Conservation (phyloP, 768 basidiomycete species). For the Panaeolus papilionaceus region DNA sequence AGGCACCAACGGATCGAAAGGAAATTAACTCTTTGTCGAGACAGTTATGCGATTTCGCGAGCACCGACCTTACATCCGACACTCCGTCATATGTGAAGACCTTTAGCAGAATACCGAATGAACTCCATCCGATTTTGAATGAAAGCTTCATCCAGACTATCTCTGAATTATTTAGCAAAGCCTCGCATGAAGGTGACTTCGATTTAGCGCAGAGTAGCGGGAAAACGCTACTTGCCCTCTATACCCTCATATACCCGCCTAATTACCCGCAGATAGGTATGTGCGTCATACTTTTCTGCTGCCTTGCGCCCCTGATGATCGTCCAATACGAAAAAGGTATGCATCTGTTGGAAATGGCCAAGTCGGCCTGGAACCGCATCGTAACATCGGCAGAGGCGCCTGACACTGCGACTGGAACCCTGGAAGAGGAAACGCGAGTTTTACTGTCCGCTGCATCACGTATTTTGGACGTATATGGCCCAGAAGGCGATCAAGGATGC, state of each 20-base stretch:
- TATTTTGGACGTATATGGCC: constrained; percentile 55
- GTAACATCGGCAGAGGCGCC: constrained; percentile 38
- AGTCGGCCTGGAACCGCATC: constrained; percentile 76
- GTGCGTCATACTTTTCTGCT: constrained; percentile 25
- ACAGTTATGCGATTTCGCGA: constrained; percentile 45
- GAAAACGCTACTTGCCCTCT: constrained; percentile 65
- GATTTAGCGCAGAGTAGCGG: constrained; percentile 59
- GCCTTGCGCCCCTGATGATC: neutral
- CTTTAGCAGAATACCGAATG: constrained; percentile 44
- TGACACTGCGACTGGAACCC: constrained; percentile 6
- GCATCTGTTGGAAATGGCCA: constrained; percentile 78
- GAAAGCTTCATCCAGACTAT: constrained; percentile 63
- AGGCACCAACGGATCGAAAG: constrained; percentile 42
- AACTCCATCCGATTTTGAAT: constrained; percentile 52
- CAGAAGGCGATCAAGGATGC: constrained; percentile 62
- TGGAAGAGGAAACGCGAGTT: neutral
- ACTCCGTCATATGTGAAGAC: constrained; percentile 35
- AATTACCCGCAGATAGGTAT: constrained; percentile 86
- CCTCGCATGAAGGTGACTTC: constrained; percentile 73
- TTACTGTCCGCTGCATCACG: constrained; percentile 48
- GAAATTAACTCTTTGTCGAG: constrained; percentile 37
- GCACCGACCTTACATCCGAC: constrained; percentile 33
- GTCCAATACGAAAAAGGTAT: constrained; percentile 53
- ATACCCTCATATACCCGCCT: constrained; percentile 71
- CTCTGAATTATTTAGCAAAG: constrained; percentile 67